Percentiles rank a stretch among this genome's conserved stretches.
Evolutionary conservation across 2,329 filamentous ascomycete genomes (phyloP).

Genomic region (Xylaria sp.): DNA sequence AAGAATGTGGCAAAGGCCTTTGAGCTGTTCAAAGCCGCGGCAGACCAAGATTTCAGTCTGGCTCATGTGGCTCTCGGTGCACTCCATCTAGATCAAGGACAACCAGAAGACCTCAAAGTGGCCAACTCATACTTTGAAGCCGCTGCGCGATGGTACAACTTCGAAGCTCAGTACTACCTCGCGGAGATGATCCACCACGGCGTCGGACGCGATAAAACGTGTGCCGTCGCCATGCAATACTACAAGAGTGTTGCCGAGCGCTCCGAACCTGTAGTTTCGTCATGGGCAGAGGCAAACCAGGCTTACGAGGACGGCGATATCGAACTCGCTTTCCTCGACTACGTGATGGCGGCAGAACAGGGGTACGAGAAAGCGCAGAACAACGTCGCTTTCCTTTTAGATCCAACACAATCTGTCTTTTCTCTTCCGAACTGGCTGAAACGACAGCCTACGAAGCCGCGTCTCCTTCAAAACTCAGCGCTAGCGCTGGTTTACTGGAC

Average conservation of each 20-base stretch:
- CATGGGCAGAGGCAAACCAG: conserved; percentile 75
- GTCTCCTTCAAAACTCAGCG: conserved; percentile 46
- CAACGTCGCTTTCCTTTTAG: conserved; percentile 82
- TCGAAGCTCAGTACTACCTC: conserved; percentile 88
- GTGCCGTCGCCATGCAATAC: conserved; percentile 69
- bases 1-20: conserved; percentile 68
- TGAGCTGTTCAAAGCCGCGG: conserved; percentile 69
- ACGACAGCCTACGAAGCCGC: conserved; percentile 33
- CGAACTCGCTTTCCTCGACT: conserved; percentile 73
- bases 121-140: conserved; percentile 85
- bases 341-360: conserved; percentile 85
- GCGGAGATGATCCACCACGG: conserved; percentile 81
- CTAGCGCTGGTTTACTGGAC: conserved; percentile 92
- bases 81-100: conserved; percentile 80
- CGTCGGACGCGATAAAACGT: conserved; percentile 73
- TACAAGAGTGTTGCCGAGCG: conserved; percentile 77
- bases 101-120: conserved; percentile 61
- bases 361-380: conserved; percentile 86
- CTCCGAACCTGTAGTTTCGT: conserved; percentile 67
- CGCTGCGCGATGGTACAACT: conserved; percentile 73
- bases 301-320: conserved; percentile 75
- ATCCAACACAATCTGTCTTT: conserved; percentile 61
- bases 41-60: conserved; percentile 74
- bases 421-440: conserved; percentile 51
- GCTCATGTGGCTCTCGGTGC: conserved; percentile 79